Evolutionary conservation across 345 rosid genomes (phyloP).

Genomic region (Laguncularia racemosa): DNA sequence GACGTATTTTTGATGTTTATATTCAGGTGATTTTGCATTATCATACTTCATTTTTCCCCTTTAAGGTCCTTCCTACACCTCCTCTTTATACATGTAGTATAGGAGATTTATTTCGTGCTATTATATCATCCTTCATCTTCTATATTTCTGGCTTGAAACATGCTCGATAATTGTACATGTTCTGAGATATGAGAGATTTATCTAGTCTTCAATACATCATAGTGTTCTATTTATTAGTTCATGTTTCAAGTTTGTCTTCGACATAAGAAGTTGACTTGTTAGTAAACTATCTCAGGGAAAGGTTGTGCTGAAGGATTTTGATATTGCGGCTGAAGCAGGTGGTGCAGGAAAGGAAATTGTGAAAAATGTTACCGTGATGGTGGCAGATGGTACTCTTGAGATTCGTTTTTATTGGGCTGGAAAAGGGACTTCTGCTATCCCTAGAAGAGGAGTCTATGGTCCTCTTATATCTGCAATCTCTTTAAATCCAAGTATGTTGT

Average conservation of each 20-base stretch:
- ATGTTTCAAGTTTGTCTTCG: too few relatives aligned
- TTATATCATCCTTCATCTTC: too few relatives aligned
- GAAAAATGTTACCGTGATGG: background rate
- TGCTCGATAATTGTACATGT: too few relatives aligned
- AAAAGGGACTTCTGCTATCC: constrained; percentile 13
- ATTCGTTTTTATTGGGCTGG: constrained; percentile 24
- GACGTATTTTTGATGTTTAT: background rate
- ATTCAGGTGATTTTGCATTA: background rate
- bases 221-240: too few relatives aligned
- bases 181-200: too few relatives aligned
- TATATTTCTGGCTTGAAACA: too few relatives aligned
- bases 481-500: constrained; percentile 4
- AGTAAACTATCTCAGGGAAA: constrained; percentile 6
- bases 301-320: constrained; percentile 12
- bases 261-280: too few relatives aligned
- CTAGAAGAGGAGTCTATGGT: constrained; percentile 11
- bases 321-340: constrained; percentile 12
- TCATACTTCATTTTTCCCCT: too few relatives aligned
- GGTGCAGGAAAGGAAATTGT: constrained; percentile 10
- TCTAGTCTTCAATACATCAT: too few relatives aligned
- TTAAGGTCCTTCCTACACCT: too few relatives aligned
- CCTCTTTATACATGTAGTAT: too few relatives aligned
- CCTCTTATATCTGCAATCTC: constrained; percentile 23
- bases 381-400: constrained; percentile 9
- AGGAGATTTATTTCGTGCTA: too few relatives aligned